Base-by-base conservation (phyloP, 2,329 filamentous ascomycete species). In the Aspergillus sclerotialis region DNA sequence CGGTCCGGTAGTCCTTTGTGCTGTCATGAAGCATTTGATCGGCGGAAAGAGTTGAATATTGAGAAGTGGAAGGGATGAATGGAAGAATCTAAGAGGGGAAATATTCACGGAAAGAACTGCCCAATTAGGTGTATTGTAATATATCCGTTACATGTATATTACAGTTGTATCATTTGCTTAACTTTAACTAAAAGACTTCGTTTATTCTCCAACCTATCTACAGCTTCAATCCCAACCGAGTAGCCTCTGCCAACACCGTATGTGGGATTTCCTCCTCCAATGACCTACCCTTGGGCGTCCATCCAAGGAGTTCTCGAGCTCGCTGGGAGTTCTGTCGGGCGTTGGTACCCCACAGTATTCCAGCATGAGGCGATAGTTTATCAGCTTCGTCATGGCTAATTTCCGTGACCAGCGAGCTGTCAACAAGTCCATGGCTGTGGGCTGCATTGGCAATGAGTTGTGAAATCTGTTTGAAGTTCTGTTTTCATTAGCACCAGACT, bases 321-420 rank as follows among this genome's bases (percentile, higher is more conserved):
- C 55, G 41, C 27, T 48, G 45, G 0, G 48, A 43, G 5, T 36
- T 30, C 13, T 46, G 39, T 10, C 37, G 32, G 2, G 52, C 55
- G 33, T 60, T 60, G 3, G 54, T 58, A 8, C 54, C 56, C 43
- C 44, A 54, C 11, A 58, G 28, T 2, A 56, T 41, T 10, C 48
- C 40, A 2, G 39, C 54, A 29, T 52, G 46, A 2, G 40, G 30
- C 7, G 40, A 47, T 5, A 54, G 23, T 4, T 34, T 29, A 32
- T 58, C 45, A 1, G 49, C 54, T 33, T 56, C 47, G 4, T 39
- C 42, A 8, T 37, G 38, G 19, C 25, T 40, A 17, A 59, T 38
- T 12, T 42, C 43, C 11, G 42, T 39, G 6, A 54, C 42, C 4
- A 42, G 28, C 1, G 35, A 7, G 3, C 46, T 48, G 4, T 52